phyloP scores from a whole-genome alignment of 768 basidiomycete genomes.

The Glaciozyma martinii region DNA sequence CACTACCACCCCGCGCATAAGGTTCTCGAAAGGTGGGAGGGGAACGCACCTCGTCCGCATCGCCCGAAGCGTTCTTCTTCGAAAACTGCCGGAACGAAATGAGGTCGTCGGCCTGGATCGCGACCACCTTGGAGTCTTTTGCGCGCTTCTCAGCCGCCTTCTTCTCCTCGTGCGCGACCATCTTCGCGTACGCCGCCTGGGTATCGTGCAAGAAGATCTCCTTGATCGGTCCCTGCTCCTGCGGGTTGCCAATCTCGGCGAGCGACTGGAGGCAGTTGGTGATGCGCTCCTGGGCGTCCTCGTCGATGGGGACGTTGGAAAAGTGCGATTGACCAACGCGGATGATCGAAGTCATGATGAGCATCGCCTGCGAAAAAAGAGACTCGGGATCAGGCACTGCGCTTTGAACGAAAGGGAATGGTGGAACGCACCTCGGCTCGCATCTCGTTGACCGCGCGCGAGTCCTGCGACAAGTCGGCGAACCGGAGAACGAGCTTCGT shows the following conservation, averaged over 20 bases:
- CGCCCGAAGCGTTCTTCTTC: slow-evolving; percentile 76
- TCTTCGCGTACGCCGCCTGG: slow-evolving; percentile 81
- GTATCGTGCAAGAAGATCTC: slow-evolving; percentile 60
- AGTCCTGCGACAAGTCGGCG: slow-evolving; percentile 41
- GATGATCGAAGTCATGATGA: slow-evolving; percentile 95
- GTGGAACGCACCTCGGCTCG: slow-evolving; percentile 63
- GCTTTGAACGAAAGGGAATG: not conserved
- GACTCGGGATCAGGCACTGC: not conserved
- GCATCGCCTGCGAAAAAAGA: slow-evolving; percentile 58
- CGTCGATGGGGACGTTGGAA: slow-evolving; percentile 88
- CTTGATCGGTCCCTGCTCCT: slow-evolving; percentile 40
- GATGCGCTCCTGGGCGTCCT: slow-evolving; percentile 93
- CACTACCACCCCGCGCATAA: not conserved
- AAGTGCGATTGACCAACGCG: slow-evolving; percentile 97
- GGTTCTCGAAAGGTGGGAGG: not conserved
- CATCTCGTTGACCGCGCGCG: slow-evolving; percentile 56
- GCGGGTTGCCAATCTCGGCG: slow-evolving; percentile 54
- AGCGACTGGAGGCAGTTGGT: slow-evolving; percentile 91
- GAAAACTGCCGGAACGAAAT: slow-evolving; percentile 89
- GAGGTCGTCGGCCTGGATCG: slow-evolving; percentile 88
- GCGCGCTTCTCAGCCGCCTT: slow-evolving; percentile 85
- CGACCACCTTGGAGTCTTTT: slow-evolving; percentile 57
- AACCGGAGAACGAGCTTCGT: slow-evolving; percentile 84
- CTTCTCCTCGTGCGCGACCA: slow-evolving; percentile 95
- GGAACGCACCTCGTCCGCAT: slow-evolving; percentile 45